Conservation (phyloP, 108 stramenopile species). For the Fragilariopsis cylindrus region DNA sequence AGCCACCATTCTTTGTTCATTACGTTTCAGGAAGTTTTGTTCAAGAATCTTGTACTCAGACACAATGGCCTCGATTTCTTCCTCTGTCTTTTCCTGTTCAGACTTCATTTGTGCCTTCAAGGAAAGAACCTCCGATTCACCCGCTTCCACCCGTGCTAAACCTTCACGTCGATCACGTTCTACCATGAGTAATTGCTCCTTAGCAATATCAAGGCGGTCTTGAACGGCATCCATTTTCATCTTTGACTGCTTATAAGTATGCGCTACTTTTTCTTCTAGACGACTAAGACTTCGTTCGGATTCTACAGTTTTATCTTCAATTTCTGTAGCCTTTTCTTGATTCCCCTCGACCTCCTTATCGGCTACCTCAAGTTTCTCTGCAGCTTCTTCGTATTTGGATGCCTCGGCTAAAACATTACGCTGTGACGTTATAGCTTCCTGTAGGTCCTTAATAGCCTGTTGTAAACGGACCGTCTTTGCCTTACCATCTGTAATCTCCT, state of each 20-base stretch:
- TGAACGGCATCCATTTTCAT: slow-evolving; percentile 58
- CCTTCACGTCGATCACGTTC: slow-evolving; percentile 82
- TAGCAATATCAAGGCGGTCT: slow-evolving; percentile 49
- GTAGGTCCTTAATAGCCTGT: slow-evolving; percentile 42
- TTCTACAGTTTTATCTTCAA: slow-evolving; percentile 37
- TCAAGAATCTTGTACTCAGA: slow-evolving; percentile 46
- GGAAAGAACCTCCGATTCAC: slow-evolving; percentile 64
- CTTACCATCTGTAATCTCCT: slow-evolving; percentile 34
- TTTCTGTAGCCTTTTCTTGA: slow-evolving; percentile 34
- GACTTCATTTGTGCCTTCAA: slow-evolving; percentile 56
- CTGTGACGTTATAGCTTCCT: slow-evolving; percentile 25
- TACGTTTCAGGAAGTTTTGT: slow-evolving; percentile 34
- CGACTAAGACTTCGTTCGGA: slow-evolving; percentile 34
- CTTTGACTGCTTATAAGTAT: slow-evolving; percentile 48
- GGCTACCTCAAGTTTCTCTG: slow-evolving; percentile 34
- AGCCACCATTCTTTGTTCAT: slow-evolving; percentile 36
- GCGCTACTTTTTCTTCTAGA: slow-evolving; percentile 43
- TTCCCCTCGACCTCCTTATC: slow-evolving; percentile 45
- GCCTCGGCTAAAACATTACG: slow-evolving; percentile 47
- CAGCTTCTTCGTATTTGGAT: slow-evolving; percentile 38
- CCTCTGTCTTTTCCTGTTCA: slow-evolving; percentile 48
- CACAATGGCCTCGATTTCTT: slow-evolving; percentile 32
- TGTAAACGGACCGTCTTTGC: slow-evolving; percentile 10
- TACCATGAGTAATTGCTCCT: slow-evolving; percentile 56
- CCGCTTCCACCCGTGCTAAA: slow-evolving; percentile 67